Evolutionary conservation across 2,329 filamentous ascomycete species (phyloP).

Genomic region (Ramularia endophylla): DNA sequence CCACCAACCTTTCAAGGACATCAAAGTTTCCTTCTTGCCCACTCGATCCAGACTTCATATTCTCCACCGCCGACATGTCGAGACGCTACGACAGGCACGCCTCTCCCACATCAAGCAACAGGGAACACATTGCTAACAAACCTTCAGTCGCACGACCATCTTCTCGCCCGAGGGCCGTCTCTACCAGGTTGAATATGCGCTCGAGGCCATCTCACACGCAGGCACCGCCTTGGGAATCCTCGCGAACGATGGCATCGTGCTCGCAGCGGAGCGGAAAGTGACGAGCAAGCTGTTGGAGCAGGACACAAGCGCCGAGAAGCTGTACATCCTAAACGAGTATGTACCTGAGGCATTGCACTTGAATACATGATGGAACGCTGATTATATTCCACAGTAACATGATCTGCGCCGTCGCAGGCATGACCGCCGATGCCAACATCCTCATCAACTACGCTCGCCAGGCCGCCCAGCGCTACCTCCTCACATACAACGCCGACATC

Average conservation of each 20-base stretch:
- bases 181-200: constrained; percentile 98
- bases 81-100: constrained; percentile 30
- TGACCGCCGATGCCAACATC: constrained; percentile 99
- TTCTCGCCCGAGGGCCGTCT: constrained; percentile 98
- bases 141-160: constrained; percentile 67
- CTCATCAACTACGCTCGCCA: constrained; percentile 99
- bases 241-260: constrained; percentile 95
- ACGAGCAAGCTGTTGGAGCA: constrained; percentile 99
- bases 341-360: constrained; percentile 29
- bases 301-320: constrained; percentile 99
- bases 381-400: constrained; percentile 66
- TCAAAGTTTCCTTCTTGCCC: too few species aligned
- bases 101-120: background rate
- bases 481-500: constrained; percentile 99
- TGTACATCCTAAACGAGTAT: constrained; percentile 98
- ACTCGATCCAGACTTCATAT: too few species aligned
- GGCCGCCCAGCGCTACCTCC: constrained; percentile 92
- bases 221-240: constrained; percentile 95
- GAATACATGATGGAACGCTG: background rate
- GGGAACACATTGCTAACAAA: too few species aligned
- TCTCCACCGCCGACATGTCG: constrained; percentile 22
- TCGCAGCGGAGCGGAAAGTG: constrained; percentile 97
- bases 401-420: constrained; percentile 98
- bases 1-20: too few species aligned
- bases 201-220: constrained; percentile 97